Base-by-base conservation (phyloP, 306 rosid species). In the Corylus americana region DNA sequence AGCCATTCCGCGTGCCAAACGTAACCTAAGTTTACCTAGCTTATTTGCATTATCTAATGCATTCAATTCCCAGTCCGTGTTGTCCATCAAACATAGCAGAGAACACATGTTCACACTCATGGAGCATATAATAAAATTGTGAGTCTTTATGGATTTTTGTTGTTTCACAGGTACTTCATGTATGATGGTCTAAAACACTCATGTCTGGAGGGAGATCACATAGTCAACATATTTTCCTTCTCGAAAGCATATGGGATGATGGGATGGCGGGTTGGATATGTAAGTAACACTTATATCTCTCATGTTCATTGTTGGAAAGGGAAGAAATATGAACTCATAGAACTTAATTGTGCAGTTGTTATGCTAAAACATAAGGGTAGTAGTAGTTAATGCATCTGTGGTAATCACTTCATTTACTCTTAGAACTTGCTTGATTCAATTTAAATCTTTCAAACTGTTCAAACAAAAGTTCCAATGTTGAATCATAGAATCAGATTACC, bases 221-320 rank as follows among this genome's bases (percentile, higher is more conserved):
- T 93, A 70, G 91, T 93, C 72, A 95, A 95, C 71, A 80, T 95
- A 74, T 95, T 95, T 81, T 95, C 99, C 63, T 95, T 95, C 84
- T 95, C 99, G 0, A 95, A 95, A 86, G 96, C 99, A 18, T 91
- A 93, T 73, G 99, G 99, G 77, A 95, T 95, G 99, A 95, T 95
- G 99, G 99, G 99, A 71, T 96, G 99, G 99, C 91, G 99, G n/a
- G 88, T 96, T 54, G 99, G 99, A 85, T 96, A 96, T 71, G 99
- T 96, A 88, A 93, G 97, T 75, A 22, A 31, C 12, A 4, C 69
- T 58, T 35, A 22, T 55, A 10, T 12, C 29, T 61, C 75, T 73
- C 12, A 71, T 74, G 7, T n/a, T 75, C 25, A 12, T 59, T 42
- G n/a, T 73, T 74, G 55, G 31, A 11, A 29, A 50, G 37, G 31